Percentiles rank a stretch among this genome's conserved stretches.
phyloP scores from a whole-genome alignment of 2,329 filamentous ascomycete species.

The Hypomyces rosellus region DNA sequence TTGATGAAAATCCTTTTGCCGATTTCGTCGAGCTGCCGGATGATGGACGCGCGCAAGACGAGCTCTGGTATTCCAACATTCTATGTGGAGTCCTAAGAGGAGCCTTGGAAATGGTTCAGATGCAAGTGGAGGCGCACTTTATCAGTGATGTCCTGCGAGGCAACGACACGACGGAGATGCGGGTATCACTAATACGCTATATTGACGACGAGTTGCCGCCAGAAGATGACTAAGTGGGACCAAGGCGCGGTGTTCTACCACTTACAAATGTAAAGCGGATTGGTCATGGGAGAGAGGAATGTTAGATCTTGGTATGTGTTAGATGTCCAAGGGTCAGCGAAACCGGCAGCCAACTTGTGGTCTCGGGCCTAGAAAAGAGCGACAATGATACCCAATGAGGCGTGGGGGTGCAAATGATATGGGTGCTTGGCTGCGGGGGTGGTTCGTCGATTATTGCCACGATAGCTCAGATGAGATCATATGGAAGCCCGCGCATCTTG shows the following conservation, averaged over 20 bases:
- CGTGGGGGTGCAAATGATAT: too few species aligned
- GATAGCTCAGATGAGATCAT: too few species aligned
- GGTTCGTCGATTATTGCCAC: too few species aligned
- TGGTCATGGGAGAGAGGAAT: too few species aligned
- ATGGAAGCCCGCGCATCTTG: too few species aligned
- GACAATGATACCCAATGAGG: too few species aligned
- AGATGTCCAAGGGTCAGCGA: too few species aligned
- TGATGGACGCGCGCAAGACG: slow-evolving; percentile 89
- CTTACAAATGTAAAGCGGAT: too few species aligned
- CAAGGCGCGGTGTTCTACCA: background rate
- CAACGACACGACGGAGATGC: slow-evolving; percentile 96
- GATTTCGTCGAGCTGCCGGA: slow-evolving; percentile 98
- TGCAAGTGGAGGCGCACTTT: slow-evolving; percentile 97
- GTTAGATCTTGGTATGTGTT: too few species aligned
- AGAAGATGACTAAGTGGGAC: slow-evolving; percentile 70
- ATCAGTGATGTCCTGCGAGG: slow-evolving; percentile 88
- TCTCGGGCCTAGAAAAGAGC: too few species aligned
- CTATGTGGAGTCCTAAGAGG: slow-evolving; percentile 88
- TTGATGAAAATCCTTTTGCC: slow-evolving; percentile 93
- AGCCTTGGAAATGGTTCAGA: slow-evolving; percentile 96
- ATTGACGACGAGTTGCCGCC: slow-evolving; percentile 97
- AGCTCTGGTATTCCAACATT: slow-evolving; percentile 98
- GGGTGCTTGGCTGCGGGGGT: too few species aligned
- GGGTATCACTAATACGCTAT: slow-evolving; percentile 83
- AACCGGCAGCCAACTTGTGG: too few species aligned